A percentile compares a stretch with the other conserved stretches of the same genome.
phyloP scores from a whole-genome alignment of 2,329 filamentous ascomycete species.

The Endocalyx cinctus region DNA sequence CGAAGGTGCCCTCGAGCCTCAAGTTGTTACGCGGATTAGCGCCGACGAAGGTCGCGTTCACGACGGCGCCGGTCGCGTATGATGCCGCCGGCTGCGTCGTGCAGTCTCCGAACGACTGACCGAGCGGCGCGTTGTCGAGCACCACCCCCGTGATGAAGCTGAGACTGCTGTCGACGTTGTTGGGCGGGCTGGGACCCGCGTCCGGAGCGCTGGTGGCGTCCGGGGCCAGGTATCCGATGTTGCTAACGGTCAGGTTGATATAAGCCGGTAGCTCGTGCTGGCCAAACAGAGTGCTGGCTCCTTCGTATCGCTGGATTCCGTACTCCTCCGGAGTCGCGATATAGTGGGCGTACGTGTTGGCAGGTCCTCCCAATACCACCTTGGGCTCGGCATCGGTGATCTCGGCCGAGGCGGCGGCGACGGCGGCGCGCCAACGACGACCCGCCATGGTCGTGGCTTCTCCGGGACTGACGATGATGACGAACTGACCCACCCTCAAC shows the following conservation, averaged over 20 bases:
- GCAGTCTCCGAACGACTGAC: slow-evolving; percentile 67
- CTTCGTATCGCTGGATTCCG: slow-evolving; percentile 82
- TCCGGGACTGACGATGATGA: slow-evolving; percentile 80
- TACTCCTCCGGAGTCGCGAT: slow-evolving; percentile 78
- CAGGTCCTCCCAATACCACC: slow-evolving; percentile 79
- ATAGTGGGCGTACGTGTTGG: slow-evolving; percentile 85
- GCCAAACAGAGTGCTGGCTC: slow-evolving; percentile 87
- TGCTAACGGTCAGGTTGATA: slow-evolving; percentile 75
- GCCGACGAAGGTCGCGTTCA: slow-evolving; percentile 70
- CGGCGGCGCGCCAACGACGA: slow-evolving; percentile 73
- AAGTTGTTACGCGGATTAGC: slow-evolving; percentile 91
- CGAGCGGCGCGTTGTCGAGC: slow-evolving; percentile 61
- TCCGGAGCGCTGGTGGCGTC: slow-evolving; percentile 38
- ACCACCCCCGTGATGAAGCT: slow-evolving; percentile 79
- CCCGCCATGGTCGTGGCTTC: slow-evolving; percentile 92
- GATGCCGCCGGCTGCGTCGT: slow-evolving; percentile 45
- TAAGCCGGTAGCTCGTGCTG: slow-evolving; percentile 79
- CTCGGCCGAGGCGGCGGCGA: slow-evolving; percentile 45
- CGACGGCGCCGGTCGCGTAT: slow-evolving; percentile 57
- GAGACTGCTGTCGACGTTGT: slow-evolving; percentile 71
- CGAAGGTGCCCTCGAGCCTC: slow-evolving; percentile 71
- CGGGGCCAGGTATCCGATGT: slow-evolving; percentile 61
- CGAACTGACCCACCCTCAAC: slow-evolving; percentile 74
- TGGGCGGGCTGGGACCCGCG: slow-evolving; percentile 64
- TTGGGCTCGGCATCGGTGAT: slow-evolving; percentile 49